Base-by-base conservation (phyloP, 345 rosid genomes). In the Populus tremula region DNA sequence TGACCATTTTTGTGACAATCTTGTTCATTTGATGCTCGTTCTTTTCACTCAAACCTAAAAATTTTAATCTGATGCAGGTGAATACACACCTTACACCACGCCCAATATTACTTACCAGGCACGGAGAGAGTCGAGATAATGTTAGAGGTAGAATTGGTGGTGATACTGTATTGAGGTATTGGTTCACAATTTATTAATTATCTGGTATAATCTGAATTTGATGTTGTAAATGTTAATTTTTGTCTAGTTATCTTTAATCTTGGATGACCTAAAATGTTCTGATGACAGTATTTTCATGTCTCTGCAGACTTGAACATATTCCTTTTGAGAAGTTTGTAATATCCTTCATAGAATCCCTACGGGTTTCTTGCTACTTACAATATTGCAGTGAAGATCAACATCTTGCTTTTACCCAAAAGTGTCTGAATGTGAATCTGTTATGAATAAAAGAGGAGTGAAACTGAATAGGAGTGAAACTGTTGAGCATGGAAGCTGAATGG, bases 101-200 rank as follows among this genome's bases (percentile, higher is more conserved):
- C 56, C 99, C 99, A 43, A 96, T 96, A 85, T 84, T 96, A 77
- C 94, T 96, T 67, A 96, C 98, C 70, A 90, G 99, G 87, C 99
- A 96, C 88, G 99, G 99, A 68, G 98, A 96, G 88, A 96, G 99
- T 84, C 85, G 87, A 83, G 90, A 92, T 79, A 96, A 96, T 84
- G 99, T 96, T 79, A 87, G 99, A 86, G 97, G 95, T 77, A 90
- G 97, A 87, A 94, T 92, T 82, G 99, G 99, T 23, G 99, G 98
- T 75, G 99, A 94, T 83, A 86, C 91, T 74, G 87, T 87, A 49
- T 69, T 94, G 74, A 96, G 99, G 99, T 96, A 82, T 69, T 56
- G 77, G 72, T 72, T 80, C 50, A 17, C 2, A 5, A 35, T 20
- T 11, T 47, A 56, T 50, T 72, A 14, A 14, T 68, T 45, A 25